Percentiles rank a stretch among this genome's conserved stretches.
phyloP scores from a whole-genome alignment of 257 asterid species.

The Euphrasia confusa region DNA sequence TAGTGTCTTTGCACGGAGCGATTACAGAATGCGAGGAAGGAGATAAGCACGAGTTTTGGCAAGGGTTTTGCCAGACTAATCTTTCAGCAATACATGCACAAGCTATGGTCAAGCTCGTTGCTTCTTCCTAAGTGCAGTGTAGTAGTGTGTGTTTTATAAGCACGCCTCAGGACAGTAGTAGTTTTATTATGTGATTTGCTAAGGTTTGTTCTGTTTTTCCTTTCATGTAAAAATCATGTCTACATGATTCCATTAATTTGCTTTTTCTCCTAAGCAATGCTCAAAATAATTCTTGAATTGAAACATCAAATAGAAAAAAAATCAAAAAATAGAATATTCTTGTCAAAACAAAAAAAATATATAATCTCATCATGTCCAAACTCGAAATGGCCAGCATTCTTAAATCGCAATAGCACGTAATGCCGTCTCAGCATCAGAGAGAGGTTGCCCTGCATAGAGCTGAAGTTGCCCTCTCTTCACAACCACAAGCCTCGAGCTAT shows the following conservation, averaged over 20 bases:
- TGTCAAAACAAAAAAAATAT: too few relatives aligned
- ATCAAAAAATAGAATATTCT: too few relatives aligned
- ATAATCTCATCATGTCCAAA: too few relatives aligned
- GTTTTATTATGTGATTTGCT: not conserved
- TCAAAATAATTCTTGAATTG: not conserved
- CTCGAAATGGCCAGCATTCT: not conserved
- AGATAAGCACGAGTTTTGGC: conserved; percentile 60
- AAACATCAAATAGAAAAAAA: too few relatives aligned
- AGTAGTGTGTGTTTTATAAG: too few relatives aligned
- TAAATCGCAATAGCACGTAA: conserved; percentile 39
- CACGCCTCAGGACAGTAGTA: not conserved
- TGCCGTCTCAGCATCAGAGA: conserved; percentile 70
- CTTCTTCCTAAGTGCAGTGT: conserved; percentile 25
- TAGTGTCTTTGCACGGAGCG: conserved; percentile 43
- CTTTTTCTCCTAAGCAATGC: not conserved
- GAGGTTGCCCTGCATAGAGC: conserved; percentile 88
- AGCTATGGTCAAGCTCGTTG: conserved; percentile 63
- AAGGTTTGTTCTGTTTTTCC: not conserved
- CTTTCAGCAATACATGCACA: conserved; percentile 74
- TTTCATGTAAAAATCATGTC: conserved; percentile 30
- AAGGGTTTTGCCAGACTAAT: conserved; percentile 78
- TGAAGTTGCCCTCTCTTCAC: conserved; percentile 77
- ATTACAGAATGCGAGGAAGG: conserved; percentile 53
- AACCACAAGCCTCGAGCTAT: conserved; percentile 43
- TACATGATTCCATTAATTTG: conserved; percentile 30